Conservation (phyloP, 139 green algal genomes). For the Yamagishiella unicocca region DNA sequence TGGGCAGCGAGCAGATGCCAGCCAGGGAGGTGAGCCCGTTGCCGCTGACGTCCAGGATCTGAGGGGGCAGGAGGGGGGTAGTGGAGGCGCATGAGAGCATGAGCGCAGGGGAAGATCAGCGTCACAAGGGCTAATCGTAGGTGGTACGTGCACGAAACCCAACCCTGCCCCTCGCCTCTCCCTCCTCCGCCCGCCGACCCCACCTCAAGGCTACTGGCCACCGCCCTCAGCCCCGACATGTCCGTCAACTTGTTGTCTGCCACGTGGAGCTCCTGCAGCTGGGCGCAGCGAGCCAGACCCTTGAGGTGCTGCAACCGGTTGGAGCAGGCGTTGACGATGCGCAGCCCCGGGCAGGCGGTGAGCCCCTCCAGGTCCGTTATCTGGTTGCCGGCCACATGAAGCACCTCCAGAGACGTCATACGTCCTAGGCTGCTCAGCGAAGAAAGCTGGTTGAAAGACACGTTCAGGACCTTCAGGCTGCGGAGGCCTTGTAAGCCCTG, state of each 20-base stretch:
- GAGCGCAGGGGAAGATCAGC: too few relatives aligned
- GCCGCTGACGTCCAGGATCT: slow-evolving; percentile 53
- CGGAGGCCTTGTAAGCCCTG: slow-evolving; percentile 51
- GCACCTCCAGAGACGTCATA: slow-evolving; percentile 48
- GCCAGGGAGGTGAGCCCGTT: slow-evolving; percentile 50
- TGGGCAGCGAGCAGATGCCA: slow-evolving; percentile 41
- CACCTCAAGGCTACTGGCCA: slow-evolving; percentile 50
- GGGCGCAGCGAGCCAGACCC: slow-evolving; percentile 40
- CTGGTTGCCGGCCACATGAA: slow-evolving; percentile 38
- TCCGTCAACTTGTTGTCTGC: slow-evolving; percentile 53
- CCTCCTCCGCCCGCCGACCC: not conserved
- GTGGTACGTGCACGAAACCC: too few relatives aligned
- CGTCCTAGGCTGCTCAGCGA: slow-evolving; percentile 41
- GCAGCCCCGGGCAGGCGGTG: slow-evolving; percentile 11
- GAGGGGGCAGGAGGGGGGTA: not conserved
- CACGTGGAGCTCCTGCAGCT: slow-evolving; percentile 53
- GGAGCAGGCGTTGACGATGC: slow-evolving; percentile 22
- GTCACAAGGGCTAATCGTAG: too few relatives aligned
- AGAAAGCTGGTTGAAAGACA: slow-evolving; percentile 51
- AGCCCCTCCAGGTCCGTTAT: slow-evolving; percentile 44
- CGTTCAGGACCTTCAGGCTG: slow-evolving; percentile 49
- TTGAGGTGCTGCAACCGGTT: slow-evolving; percentile 53
- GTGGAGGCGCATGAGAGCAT: too few relatives aligned
- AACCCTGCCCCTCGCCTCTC: not conserved
- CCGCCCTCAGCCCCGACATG: slow-evolving; percentile 50